Evolutionary conservation across 306 rosid genomes (phyloP).

Genomic region (barrel medic (Medicago truncatula)): DNA sequence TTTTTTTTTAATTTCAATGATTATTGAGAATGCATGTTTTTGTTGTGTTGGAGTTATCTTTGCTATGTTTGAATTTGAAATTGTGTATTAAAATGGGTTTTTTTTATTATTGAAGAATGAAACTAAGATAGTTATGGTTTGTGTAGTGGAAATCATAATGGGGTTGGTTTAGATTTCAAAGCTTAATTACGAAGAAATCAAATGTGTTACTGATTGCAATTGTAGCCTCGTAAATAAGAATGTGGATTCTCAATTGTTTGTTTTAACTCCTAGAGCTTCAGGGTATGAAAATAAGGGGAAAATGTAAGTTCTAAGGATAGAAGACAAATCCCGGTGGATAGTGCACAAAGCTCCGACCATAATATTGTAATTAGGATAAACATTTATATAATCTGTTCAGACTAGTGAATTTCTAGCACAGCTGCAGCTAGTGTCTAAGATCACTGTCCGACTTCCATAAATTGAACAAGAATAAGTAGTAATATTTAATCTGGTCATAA

Average conservation of each 20-base stretch:
- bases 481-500: no score
- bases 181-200: conserved; percentile 15
- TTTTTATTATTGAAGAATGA: neutral
- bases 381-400: neutral
- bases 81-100: neutral
- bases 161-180: conserved; percentile 13
- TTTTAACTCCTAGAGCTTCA: neutral
- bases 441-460: neutral
- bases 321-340: no score
- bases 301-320: neutral
- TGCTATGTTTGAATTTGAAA: neutral
- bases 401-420: no score
- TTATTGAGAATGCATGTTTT: conserved; percentile 15
- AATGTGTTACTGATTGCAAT: neutral
- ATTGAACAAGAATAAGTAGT: no score
- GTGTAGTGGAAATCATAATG: neutral
- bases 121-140: conserved; percentile 17
- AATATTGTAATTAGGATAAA: neutral
- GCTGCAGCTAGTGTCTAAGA: neutral
- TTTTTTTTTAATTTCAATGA: neutral
- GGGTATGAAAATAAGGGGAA: neutral
- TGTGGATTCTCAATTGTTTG: neutral
- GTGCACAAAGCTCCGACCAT: no score
- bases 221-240: neutral
- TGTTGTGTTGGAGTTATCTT: neutral